Percentiles rank a stretch among this genome's conserved stretches.
These are phyloP conservation scores for Neocallimastix lanati DNA, from an alignment of 192 early-diverging fungal genomes.

Conservation along the genomic window DNA sequence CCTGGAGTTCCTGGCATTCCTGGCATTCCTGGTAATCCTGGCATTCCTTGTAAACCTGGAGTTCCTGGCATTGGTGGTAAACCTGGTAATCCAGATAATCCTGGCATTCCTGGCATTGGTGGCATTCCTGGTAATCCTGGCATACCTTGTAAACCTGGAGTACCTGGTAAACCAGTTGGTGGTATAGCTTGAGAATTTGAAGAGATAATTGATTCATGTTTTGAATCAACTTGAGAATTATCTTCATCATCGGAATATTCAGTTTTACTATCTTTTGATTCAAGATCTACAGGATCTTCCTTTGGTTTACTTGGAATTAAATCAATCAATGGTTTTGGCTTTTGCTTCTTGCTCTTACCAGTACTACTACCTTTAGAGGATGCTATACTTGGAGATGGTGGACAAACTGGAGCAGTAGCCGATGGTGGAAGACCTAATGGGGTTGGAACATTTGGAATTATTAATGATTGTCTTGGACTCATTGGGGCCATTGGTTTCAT, in stretches of 20 bases:
- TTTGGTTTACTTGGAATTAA: not conserved
- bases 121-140: not conserved
- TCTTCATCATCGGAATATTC: not conserved
- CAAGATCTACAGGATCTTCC: not conserved
- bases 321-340: not conserved
- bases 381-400: not conserved
- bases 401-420: not conserved
- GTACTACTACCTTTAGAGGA: not conserved
- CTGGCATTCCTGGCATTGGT: not conserved
- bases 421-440: not conserved
- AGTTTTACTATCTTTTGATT: not conserved
- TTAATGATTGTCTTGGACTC: not conserved
- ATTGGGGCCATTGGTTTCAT: not conserved
- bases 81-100: not conserved
- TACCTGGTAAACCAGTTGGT: not conserved
- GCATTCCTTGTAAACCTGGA: not conserved
- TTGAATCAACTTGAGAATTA: not conserved
- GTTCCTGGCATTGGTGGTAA: not conserved
- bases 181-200: not conserved
- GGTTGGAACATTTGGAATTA: not conserved
- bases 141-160: not conserved
- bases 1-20: not conserved
- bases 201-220: not conserved
- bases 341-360: not conserved
- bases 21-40: not conserved